Conservation (phyloP, 2,329 filamentous ascomycete genomes). For the Didymella pinodella region DNA sequence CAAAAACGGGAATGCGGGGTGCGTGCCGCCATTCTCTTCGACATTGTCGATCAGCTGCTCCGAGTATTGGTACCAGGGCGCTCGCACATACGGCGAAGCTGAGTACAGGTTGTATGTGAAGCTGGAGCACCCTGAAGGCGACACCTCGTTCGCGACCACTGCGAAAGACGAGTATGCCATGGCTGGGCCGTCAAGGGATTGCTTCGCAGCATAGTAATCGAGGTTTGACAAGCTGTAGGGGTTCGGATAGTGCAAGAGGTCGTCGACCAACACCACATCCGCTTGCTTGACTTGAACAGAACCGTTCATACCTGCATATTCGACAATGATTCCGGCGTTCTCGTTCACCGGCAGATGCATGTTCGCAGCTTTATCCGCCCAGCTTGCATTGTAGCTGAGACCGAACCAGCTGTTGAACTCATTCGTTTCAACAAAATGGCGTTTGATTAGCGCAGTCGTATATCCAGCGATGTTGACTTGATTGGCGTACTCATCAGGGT, state of each 20-base stretch:
- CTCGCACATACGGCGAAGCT: slow-evolving; percentile 69
- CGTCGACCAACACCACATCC: slow-evolving; percentile 72
- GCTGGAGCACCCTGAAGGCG: slow-evolving; percentile 71
- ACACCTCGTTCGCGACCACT: slow-evolving; percentile 70
- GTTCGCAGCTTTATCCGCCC: slow-evolving; percentile 63
- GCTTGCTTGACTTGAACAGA: slow-evolving; percentile 73
- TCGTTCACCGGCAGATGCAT: slow-evolving; percentile 64
- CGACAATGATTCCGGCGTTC: slow-evolving; percentile 66
- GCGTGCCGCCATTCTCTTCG: slow-evolving; percentile 68
- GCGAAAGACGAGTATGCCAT: slow-evolving; percentile 78
- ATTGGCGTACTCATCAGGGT: slow-evolving; percentile 76
- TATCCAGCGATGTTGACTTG: slow-evolving; percentile 72
- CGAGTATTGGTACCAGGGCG: slow-evolving; percentile 74
- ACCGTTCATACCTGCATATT: slow-evolving; percentile 72
- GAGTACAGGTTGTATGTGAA: slow-evolving; percentile 73
- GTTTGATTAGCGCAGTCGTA: slow-evolving; percentile 69
- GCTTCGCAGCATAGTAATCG: slow-evolving; percentile 74
- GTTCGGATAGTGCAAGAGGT: slow-evolving; percentile 67
- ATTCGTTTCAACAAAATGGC: slow-evolving; percentile 65
- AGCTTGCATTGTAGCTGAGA: slow-evolving; percentile 63
- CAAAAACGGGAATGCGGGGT: slow-evolving; percentile 74
- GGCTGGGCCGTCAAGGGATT: slow-evolving; percentile 71
- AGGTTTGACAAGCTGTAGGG: slow-evolving; percentile 66
- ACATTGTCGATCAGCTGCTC: slow-evolving; percentile 72
- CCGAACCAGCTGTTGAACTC: slow-evolving; percentile 65